phyloP scores from a whole-genome alignment of 192 early-diverging fungal species.

The Coemansia sp. region DNA sequence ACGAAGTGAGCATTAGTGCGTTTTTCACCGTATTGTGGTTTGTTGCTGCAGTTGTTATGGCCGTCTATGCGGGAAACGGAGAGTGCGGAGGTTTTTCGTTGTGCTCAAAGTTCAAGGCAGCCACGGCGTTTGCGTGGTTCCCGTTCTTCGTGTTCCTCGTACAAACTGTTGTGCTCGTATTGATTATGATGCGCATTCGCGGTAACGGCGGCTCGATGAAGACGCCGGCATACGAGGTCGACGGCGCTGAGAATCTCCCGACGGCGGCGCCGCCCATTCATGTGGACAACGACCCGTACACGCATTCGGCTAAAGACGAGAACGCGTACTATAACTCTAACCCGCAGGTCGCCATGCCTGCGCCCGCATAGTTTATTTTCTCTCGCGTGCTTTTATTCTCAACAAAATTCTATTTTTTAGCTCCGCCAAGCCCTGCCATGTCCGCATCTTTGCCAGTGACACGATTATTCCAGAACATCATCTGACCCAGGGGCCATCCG shows the following conservation, averaged over 20 bases:
- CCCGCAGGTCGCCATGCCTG: conserved; percentile 43
- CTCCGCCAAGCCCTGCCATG: background rate
- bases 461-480: background rate
- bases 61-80: conserved; percentile 22
- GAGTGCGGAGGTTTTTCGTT: conserved; percentile 16
- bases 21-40: conserved; percentile 32
- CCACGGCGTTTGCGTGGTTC: conserved; percentile 41
- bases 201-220: conserved; percentile 21
- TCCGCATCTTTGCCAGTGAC: conserved; percentile 6
- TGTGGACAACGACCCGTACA: conserved; percentile 14
- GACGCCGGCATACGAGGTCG: conserved; percentile 22
- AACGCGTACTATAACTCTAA: conserved; percentile 35
- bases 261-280: conserved; percentile 20
- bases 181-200: conserved; percentile 26
- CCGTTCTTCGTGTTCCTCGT: conserved; percentile 32
- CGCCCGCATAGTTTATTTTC: conserved; percentile 14
- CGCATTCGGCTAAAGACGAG: conserved; percentile 14
- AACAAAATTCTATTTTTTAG: background rate
- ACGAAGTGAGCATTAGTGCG: conserved; percentile 16
- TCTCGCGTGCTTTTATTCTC: background rate
- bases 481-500: background rate
- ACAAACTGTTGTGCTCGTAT: conserved; percentile 6
- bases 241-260: conserved; percentile 15
- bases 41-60: conserved; percentile 41
- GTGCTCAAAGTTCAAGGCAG: conserved; percentile 37